Conservation (phyloP, 352 stramenopile genomes). For the Phytopythium aichiense region DNA sequence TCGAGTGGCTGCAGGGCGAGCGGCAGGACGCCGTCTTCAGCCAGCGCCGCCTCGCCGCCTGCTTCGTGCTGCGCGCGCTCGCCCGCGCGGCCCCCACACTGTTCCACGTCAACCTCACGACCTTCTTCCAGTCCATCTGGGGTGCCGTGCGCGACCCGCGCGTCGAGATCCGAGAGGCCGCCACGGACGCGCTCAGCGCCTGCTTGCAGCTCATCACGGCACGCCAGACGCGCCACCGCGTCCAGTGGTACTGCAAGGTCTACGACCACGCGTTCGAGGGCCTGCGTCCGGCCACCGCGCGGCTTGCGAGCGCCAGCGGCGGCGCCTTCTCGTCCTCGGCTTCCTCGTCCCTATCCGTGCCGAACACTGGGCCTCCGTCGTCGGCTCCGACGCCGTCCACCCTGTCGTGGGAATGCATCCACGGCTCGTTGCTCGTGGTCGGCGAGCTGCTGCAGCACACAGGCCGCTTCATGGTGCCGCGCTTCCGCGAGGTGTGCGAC, state of each 20-base stretch:
- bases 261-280: conserved; percentile 90
- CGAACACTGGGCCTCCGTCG: conserved; percentile 12
- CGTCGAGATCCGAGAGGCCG: conserved; percentile 81
- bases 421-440: conserved; percentile 96
- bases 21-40: conserved; percentile 70
- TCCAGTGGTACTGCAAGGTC: conserved; percentile 92
- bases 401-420: conserved; percentile 72
- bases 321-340: conserved; percentile 9
- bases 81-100: conserved; percentile 83
- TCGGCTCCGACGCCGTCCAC: conserved; percentile 13
- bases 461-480: conserved; percentile 95
- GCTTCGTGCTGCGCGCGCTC: conserved; percentile 86
- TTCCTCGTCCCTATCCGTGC: conserved; percentile 4
- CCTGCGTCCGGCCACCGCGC: conserved; percentile 22
- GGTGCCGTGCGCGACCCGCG: conserved; percentile 65
- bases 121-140: conserved; percentile 93
- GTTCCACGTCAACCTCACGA: conserved; percentile 90
- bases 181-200: conserved; percentile 77
- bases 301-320: conserved; percentile 11
- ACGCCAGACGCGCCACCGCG: conserved; percentile 72
- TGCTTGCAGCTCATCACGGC: conserved; percentile 86
- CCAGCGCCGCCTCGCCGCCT: conserved; percentile 71
- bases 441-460: conserved; percentile 94
- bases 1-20: conserved; percentile 84
- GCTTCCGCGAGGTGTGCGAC: conserved; percentile 95